Evolutionary conservation across 139 green algal species (phyloP).

Genomic region (Monoraphidium neglectum): DNA sequence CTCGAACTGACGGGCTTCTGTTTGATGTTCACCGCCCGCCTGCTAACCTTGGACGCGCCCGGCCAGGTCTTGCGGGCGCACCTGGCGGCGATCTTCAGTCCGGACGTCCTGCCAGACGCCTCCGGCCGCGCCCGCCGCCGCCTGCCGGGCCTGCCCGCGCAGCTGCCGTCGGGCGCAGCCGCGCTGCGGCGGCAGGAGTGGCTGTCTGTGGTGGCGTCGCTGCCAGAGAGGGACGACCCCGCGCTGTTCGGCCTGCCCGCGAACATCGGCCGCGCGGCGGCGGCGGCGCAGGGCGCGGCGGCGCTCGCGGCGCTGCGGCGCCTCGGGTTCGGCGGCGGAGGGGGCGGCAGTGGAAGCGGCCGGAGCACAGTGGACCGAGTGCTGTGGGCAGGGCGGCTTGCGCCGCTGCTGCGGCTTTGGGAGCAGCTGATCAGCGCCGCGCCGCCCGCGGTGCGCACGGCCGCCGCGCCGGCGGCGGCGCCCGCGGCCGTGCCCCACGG

Average conservation of each 20-base stretch:
- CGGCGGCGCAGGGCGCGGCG: not conserved
- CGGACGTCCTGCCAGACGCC: constrained; percentile 32
- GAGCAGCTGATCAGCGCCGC: constrained; percentile 41
- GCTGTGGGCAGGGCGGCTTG: constrained; percentile 57
- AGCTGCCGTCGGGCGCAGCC: not conserved
- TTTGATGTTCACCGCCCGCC: no score
- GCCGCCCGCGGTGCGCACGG: not conserved
- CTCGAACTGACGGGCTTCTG: no score
- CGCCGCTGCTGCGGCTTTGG: constrained; percentile 67
- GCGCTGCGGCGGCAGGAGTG: constrained; percentile 9
- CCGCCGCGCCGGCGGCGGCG: not conserved
- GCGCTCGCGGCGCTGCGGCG: not conserved
- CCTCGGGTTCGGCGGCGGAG: not conserved
- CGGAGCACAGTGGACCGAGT: constrained; percentile 42
- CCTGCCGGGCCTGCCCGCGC: not conserved
- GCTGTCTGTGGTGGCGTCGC: constrained; percentile 37
- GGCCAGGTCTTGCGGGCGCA: constrained; percentile 55
- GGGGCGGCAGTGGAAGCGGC: not conserved
- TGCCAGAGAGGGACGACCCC: constrained; percentile 64
- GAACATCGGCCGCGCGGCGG: constrained; percentile 65
- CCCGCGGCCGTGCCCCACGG: not conserved
- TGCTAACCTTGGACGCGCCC: not conserved
- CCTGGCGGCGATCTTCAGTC: constrained; percentile 59
- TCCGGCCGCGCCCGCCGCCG: not conserved
- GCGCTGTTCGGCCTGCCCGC: constrained; percentile 68